Evolutionary conservation across 768 basidiomycete genomes (phyloP).

Genomic region (Tulasnella calospora): DNA sequence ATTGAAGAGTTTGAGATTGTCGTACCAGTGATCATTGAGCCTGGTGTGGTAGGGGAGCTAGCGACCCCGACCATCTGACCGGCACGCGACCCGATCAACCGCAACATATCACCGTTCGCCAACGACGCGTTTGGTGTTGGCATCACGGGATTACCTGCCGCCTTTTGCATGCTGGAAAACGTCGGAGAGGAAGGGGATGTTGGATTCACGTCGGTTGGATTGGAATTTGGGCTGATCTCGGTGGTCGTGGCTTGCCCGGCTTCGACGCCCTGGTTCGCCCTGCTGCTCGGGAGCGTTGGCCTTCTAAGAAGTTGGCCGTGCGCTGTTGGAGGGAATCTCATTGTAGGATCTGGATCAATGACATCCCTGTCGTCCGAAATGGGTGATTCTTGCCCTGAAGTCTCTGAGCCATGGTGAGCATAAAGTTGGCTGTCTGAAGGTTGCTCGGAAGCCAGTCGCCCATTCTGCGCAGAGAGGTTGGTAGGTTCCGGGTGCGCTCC

Average conservation of each 20-base stretch:
- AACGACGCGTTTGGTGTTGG: neutral
- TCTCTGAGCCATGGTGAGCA: neutral
- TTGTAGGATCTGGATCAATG: neutral
- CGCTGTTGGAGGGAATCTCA: neutral
- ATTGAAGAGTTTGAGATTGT: neutral
- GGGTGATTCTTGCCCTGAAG: neutral
- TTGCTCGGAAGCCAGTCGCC: neutral
- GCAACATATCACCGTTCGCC: neutral
- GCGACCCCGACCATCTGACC: neutral
- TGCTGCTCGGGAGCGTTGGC: neutral
- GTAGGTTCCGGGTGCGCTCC: neutral
- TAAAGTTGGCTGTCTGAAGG: neutral
- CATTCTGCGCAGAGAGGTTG: neutral
- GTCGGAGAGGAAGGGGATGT: too few relatives aligned
- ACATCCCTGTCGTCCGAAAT: neutral
- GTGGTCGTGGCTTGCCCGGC: too few relatives aligned
- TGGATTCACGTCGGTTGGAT: too few relatives aligned
- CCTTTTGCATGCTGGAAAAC: too few relatives aligned
- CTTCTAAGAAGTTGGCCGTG: neutral
- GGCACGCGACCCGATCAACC: neutral
- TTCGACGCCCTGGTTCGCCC: neutral
- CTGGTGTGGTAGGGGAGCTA: neutral
- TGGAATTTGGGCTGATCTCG: too few relatives aligned
- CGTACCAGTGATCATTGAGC: neutral
- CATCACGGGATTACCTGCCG: too few relatives aligned